These are phyloP conservation scores for Nicotiana noctiflora DNA, from an alignment of 257 asterid species.

Conservation along the genomic window DNA sequence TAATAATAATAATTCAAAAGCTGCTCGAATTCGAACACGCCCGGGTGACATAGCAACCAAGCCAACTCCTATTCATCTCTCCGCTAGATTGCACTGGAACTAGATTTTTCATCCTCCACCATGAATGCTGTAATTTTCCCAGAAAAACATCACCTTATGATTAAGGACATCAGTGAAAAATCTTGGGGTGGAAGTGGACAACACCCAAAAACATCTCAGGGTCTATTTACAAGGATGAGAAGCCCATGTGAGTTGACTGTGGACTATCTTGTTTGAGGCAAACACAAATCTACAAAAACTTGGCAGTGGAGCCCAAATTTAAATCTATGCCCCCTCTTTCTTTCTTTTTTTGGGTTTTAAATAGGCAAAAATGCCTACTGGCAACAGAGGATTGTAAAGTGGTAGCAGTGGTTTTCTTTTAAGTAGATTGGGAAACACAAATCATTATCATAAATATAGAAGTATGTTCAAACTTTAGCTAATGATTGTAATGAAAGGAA, in stretches of 20 bases:
- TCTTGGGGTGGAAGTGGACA: background rate
- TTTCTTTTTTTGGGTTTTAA: no score
- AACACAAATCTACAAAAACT: background rate
- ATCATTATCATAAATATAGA: no score
- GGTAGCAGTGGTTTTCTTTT: no score
- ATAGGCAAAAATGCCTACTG: background rate
- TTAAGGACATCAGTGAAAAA: background rate
- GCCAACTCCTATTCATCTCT: slow-evolving; percentile 20
- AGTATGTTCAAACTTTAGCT: no score
- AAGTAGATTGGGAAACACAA: no score
- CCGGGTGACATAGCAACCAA: background rate
- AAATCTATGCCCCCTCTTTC: background rate
- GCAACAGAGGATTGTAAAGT: background rate
- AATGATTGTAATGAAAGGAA: no score
- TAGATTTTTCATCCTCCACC: background rate
- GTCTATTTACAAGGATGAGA: no score
- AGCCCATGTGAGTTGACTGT: no score
- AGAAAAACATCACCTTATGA: background rate
- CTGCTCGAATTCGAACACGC: background rate
- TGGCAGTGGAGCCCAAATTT: background rate
- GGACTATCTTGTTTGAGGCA: no score
- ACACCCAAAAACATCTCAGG: background rate
- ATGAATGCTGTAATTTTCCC: background rate
- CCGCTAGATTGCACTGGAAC: slow-evolving; percentile 6
- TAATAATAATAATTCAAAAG: no score